Percentiles rank a stretch among this genome's conserved stretches.
Conservation (phyloP, 176 grass and related monocot species). For the Tillandsia fasciculata region DNA sequence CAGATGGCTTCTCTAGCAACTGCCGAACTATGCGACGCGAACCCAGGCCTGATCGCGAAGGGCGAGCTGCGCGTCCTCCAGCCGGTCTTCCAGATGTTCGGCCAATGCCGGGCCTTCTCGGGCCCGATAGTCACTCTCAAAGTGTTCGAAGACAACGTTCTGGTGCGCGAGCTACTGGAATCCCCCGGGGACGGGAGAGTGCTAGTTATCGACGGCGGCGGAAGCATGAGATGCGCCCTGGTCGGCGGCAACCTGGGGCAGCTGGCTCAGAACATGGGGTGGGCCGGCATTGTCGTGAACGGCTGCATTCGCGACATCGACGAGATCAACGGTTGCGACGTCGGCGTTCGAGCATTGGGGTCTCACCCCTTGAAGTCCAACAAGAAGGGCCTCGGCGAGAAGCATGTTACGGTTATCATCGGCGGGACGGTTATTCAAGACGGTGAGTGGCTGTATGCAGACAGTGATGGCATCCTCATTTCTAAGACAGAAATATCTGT, state of each 20-base stretch:
- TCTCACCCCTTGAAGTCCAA: constrained; percentile 22
- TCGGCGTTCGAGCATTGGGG: constrained; percentile 21
- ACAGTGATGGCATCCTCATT: constrained; percentile 29
- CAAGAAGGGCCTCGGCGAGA: constrained; percentile 32
- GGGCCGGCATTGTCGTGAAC: constrained; percentile 26
- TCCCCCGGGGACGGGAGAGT: constrained; percentile 28
- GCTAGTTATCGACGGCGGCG: constrained; percentile 29
- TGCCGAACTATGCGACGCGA: constrained; percentile 28
- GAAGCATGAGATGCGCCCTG: constrained; percentile 25
- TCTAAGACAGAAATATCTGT: constrained; percentile 21
- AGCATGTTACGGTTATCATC: constrained; percentile 16
- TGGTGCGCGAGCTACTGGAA: constrained; percentile 23
- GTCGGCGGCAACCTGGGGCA: constrained; percentile 24
- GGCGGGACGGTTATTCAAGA: constrained; percentile 18
- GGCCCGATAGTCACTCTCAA: constrained; percentile 31
- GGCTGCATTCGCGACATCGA: constrained; percentile 32
- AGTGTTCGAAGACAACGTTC: constrained; percentile 29
- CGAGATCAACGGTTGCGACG: constrained; percentile 26
- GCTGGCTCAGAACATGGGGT: constrained; percentile 24
- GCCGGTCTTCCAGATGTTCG: constrained; percentile 27
- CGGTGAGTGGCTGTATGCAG: constrained; percentile 33
- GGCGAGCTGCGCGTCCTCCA: constrained; percentile 27
- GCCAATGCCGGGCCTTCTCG: constrained; percentile 10
- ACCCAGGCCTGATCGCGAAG: constrained; percentile 4
- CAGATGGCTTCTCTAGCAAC: constrained; percentile 23